Base-by-base conservation (phyloP, 139 green algal species). In the Chlamydomonas incerta region DNA sequence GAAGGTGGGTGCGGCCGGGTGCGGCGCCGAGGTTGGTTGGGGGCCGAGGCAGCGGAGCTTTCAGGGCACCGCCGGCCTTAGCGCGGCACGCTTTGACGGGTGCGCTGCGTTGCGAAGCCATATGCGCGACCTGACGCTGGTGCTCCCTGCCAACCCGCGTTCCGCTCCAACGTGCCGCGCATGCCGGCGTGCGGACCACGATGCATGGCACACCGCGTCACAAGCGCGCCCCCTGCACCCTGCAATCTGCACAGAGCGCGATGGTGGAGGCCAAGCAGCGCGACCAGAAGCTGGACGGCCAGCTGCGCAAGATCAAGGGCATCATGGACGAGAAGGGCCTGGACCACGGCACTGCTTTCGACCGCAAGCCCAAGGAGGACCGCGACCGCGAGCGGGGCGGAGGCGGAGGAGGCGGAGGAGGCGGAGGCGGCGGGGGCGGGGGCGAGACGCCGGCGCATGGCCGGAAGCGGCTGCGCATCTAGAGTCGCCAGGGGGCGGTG, bases 241-340 rank as follows among this genome's bases (percentile, higher is more conserved):
- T n/a, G n/a, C n/a, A n/a, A n/a, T n/a, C 50, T 57, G 50, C 50
- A 13, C 80, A 80, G 87, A 46, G 47, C 57, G 81, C 67, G 23
- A 75, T 74, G 47, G 47, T 52, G 15, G 63, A 65, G 46, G 23
- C 72, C 72, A 50, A 60, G 63, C 66, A 85, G 68, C 70, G 87
- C 52, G 90, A 95, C 17, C 68, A 92, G 50, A 97, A 97, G 90
- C 81, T 97, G 69, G 87, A 94, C 55, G 91, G 88, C 14, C 89
- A 97, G 88, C 76, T 97, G 57, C 71, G 88, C 20, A 92, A 95
- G 87, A 97, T 97, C 69, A 77, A 96, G 77, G 72, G 84, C 29
- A 47, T 97, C 3, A 88, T 97, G 18, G 77, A 92, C 20, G 89
- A 93, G 24, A 95, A 96, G 83, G 95, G 94, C 3, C 90, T 90